phyloP scores from a whole-genome alignment of 371 early-diverging fungal species.

The Apophysomyces ossiformis region DNA sequence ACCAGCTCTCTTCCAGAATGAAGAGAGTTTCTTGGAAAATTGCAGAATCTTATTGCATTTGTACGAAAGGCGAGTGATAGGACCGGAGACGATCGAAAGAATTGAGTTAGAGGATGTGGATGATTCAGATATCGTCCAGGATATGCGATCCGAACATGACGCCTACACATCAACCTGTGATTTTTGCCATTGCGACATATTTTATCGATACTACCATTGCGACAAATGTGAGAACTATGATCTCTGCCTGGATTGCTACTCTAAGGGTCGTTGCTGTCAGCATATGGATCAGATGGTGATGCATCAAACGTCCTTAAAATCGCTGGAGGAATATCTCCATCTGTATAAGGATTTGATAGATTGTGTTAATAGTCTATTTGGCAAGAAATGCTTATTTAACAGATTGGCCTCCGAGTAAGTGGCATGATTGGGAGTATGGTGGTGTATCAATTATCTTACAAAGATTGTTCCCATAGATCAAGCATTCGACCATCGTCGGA shows the following conservation, averaged over 20 bases:
- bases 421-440: not conserved
- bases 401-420: not conserved
- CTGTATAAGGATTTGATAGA: conserved; percentile 21
- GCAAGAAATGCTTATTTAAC: not conserved
- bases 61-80: conserved; percentile 21
- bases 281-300: conserved; percentile 33
- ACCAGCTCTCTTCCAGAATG: not conserved
- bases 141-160: conserved; percentile 10
- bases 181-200: conserved; percentile 45
- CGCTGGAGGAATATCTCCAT: not conserved
- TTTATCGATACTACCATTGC: conserved; percentile 40
- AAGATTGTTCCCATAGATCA: not conserved
- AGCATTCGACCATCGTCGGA: not conserved
- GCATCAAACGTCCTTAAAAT: conserved; percentile 16
- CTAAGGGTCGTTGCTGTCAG: conserved; percentile 34
- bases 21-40: conserved; percentile 14
- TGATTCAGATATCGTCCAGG: conserved; percentile 7
- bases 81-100: conserved; percentile 28
- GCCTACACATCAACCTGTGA: conserved; percentile 31
- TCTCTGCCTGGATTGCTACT: conserved; percentile 39
- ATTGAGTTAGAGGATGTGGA: conserved; percentile 22
- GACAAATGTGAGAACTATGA: conserved; percentile 32
- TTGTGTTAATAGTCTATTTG: conserved; percentile 16
- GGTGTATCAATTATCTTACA: not conserved
- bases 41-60: conserved; percentile 20